phyloP scores from a whole-genome alignment of 495 filamentous ascomycete species.

The Penicillium salamii region DNA sequence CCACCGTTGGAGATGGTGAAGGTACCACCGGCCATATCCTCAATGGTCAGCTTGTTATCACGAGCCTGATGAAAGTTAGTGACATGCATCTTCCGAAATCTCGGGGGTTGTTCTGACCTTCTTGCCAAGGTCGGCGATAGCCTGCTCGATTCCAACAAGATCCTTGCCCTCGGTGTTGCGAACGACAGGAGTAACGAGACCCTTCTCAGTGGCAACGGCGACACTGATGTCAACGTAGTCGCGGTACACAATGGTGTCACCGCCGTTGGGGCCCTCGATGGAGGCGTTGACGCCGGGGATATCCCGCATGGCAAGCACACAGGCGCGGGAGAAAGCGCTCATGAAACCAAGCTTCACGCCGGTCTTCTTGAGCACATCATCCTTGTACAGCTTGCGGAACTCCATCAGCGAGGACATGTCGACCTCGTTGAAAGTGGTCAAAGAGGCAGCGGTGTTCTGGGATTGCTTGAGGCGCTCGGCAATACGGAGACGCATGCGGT shows the following conservation, averaged over 20 bases:
- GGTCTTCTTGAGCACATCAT: constrained; percentile 90
- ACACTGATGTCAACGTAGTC: constrained; percentile 99
- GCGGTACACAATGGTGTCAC: constrained; percentile 95
- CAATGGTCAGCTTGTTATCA: constrained; percentile 95
- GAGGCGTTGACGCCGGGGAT: constrained; percentile 96
- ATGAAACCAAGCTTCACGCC: constrained; percentile 98
- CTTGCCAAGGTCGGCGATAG: constrained; percentile 91
- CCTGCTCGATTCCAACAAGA: constrained; percentile 82
- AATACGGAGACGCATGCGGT: constrained; percentile 96
- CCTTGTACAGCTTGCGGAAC: constrained; percentile 94
- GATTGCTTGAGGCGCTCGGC: constrained; percentile 98
- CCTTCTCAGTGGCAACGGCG: constrained; percentile 96
- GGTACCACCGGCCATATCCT: constrained; percentile 98
- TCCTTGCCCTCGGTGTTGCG: constrained; percentile 88
- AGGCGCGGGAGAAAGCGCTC: constrained; percentile 93
- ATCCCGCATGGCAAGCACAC: constrained; percentile 89
- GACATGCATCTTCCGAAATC: neutral
- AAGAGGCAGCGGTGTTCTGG: constrained; percentile 94
- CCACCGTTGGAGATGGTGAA: constrained; percentile 97
- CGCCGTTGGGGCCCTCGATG: constrained; percentile 91
- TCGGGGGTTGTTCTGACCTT: constrained; percentile 55
- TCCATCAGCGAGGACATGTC: constrained; percentile 99
- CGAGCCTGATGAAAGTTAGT: constrained; percentile 58
- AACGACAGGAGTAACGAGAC: constrained; percentile 93
- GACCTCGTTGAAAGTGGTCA: constrained; percentile 99